These are phyloP conservation scores for Torrubiellomyces zombiae DNA, from an alignment of 2,329 filamentous ascomycete genomes.

Conservation along the genomic window DNA sequence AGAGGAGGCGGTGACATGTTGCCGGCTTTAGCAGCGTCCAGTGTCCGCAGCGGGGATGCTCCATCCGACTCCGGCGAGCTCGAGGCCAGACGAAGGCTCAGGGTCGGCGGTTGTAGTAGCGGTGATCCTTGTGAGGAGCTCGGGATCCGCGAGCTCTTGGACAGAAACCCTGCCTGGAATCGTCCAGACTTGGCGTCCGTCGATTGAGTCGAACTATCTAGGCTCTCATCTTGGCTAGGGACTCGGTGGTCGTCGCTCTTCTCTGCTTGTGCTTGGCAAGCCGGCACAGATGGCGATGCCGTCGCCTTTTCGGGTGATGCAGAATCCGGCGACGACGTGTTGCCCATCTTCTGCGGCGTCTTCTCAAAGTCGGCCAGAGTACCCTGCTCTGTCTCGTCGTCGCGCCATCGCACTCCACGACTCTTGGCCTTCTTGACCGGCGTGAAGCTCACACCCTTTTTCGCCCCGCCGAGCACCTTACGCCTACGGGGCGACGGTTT, in stretches of 20 bases:
- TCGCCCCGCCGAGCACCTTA: conserved; percentile 39
- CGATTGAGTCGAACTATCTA: conserved; percentile 14
- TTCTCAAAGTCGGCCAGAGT: conserved; percentile 80
- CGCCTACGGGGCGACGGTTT: conserved; percentile 70
- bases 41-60: conserved; percentile 30
- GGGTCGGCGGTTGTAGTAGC: conserved; percentile 33
- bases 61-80: conserved; percentile 13
- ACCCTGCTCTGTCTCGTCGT: conserved; percentile 71
- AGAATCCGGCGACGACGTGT: conserved; percentile 35
- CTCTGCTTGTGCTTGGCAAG: conserved; percentile 8
- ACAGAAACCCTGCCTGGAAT: conserved; percentile 79
- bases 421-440: conserved; percentile 64
- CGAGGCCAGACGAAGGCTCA: conserved; percentile 41
- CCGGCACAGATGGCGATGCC: conserved; percentile 12
- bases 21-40: conserved; percentile 33
- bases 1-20: conserved; percentile 29
- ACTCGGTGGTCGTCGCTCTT: conserved; percentile 29
- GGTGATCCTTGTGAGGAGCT: conserved; percentile 41
- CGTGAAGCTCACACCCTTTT: conserved; percentile 66
- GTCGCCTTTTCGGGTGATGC: conserved; percentile 13
- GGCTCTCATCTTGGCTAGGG: conserved; percentile 40
- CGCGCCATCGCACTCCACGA: conserved; percentile 78
- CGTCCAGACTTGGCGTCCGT: conserved; percentile 43
- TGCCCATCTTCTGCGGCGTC: conserved; percentile 55
- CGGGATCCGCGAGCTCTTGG: conserved; percentile 30